Conservation (phyloP, 345 rosid species). For the Eutrema yunnanense region DNA sequence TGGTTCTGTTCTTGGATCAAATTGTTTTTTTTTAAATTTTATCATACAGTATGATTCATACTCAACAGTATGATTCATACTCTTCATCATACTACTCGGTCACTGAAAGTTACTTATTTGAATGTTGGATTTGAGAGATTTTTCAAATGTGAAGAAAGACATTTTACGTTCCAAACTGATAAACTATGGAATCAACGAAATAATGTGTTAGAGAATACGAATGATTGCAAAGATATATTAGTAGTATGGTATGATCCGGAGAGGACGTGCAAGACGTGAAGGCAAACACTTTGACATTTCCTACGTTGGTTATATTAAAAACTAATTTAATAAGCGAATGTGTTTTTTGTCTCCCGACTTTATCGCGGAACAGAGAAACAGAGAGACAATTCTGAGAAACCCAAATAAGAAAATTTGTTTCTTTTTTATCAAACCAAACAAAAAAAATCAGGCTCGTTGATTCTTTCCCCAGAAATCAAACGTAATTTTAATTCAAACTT, state of each 20-base stretch:
- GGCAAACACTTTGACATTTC: conserved; percentile 27
- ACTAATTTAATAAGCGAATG: not conserved
- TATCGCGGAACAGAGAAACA: conserved; percentile 38
- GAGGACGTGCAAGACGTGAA: conserved; percentile 49
- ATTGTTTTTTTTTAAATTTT: no score
- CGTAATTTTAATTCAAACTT: not conserved
- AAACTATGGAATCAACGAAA: not conserved
- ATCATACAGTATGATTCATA: not conserved
- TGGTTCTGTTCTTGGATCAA: not conserved
- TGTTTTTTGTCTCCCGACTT: conserved; percentile 29
- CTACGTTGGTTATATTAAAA: conserved; percentile 14
- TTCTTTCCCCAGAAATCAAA: not conserved
- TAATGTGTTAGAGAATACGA: not conserved
- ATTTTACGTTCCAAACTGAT: conserved; percentile 12
- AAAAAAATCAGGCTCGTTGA: not conserved
- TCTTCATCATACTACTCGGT: not conserved
- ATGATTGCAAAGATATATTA: conserved; percentile 9
- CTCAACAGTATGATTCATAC: not conserved
- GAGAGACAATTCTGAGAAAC: conserved; percentile 20
- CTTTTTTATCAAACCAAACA: not conserved
- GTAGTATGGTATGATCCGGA: not conserved
- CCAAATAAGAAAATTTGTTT: conserved; percentile 5
- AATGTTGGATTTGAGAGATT: not conserved
- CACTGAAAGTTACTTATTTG: not conserved
- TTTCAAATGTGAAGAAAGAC: not conserved